Conservation (phyloP, 2,329 filamentous ascomycete genomes). For the Neopestalotiopsis sp. region DNA sequence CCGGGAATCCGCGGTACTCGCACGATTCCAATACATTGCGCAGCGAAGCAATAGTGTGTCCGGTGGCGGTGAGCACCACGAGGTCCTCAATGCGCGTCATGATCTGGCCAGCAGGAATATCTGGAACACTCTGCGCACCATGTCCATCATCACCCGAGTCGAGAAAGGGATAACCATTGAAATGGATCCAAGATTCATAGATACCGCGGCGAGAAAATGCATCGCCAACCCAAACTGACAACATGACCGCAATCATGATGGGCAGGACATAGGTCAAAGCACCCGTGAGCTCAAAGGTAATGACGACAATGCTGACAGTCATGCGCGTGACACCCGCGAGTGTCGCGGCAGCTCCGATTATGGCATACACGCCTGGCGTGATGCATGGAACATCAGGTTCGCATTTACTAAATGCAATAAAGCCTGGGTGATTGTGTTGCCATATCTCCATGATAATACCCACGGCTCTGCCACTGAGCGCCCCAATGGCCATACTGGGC, state of each 20-base stretch:
- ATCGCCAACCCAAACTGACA: conserved; percentile 97
- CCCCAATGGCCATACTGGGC: conserved; percentile 94
- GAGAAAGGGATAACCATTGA: conserved; percentile 94
- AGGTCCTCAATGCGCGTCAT: conserved; percentile 95
- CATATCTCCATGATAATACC: conserved; percentile 90
- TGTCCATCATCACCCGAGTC: conserved; percentile 82
- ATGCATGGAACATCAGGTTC: conserved; percentile 87
- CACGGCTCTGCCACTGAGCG: conserved; percentile 84
- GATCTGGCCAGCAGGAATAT: conserved; percentile 83
- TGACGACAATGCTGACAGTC: conserved; percentile 98
- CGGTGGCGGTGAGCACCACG: conserved; percentile 82
- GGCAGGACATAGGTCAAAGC: conserved; percentile 95
- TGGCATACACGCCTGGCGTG: conserved; percentile 93
- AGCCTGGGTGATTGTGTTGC: conserved; percentile 78
- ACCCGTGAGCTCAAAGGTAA: conserved; percentile 98
- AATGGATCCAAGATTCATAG: conserved; percentile 97
- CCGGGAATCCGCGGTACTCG: conserved; percentile 87
- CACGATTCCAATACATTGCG: conserved; percentile 73
- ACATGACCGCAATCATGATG: conserved; percentile 99
- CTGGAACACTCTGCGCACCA: conserved; percentile 61
- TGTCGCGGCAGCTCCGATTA: conserved; percentile 93
- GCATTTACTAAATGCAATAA: conserved; percentile 79
- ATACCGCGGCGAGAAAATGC: conserved; percentile 92
- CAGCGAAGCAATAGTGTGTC: conserved; percentile 83
- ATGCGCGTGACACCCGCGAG: conserved; percentile 92